phyloP scores from a whole-genome alignment of 1,139 yeast genomes.

The Hansenula anomala region DNA sequence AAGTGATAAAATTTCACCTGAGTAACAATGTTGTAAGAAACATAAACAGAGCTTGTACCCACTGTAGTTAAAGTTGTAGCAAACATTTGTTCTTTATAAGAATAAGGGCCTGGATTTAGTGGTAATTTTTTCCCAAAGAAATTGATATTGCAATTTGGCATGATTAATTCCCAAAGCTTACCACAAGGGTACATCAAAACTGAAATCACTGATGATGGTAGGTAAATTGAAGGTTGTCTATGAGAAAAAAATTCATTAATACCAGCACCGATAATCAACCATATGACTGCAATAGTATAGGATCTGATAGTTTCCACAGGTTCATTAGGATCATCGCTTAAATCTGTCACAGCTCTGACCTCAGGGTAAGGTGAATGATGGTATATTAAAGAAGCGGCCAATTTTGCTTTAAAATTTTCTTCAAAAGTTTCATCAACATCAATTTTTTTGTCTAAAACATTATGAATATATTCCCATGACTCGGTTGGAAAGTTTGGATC shows the following conservation, averaged over 20 bases:
- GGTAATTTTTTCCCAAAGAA: conserved; percentile 33
- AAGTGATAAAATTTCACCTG: conserved; percentile 29
- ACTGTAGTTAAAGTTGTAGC: conserved; percentile 42
- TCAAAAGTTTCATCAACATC: conserved; percentile 3
- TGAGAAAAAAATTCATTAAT: conserved; percentile 55
- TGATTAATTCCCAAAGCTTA: conserved; percentile 27
- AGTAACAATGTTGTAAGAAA: conserved; percentile 55
- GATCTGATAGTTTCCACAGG: conserved; percentile 55
- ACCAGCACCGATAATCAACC: conserved; percentile 52
- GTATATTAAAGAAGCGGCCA: conserved; percentile 43
- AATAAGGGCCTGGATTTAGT: conserved; percentile 61
- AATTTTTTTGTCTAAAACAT: conserved; percentile 21
- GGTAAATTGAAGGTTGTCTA: conserved; percentile 45
- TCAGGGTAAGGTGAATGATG: conserved; percentile 62
- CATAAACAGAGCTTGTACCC: conserved; percentile 47
- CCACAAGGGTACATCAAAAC: conserved; percentile 58
- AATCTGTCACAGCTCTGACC: conserved; percentile 54
- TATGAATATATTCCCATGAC: conserved; percentile 28
- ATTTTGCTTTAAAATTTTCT: conserved; percentile 28
- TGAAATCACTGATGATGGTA: conserved; percentile 47
- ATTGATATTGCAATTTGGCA: conserved; percentile 47
- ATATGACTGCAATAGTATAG: conserved; percentile 48
- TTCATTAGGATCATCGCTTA: conserved; percentile 43
- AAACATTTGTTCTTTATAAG: too few relatives aligned
- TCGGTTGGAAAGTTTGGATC: conserved; percentile 47